These are phyloP conservation scores for Lactifluus echinatus DNA, from an alignment of 768 basidiomycete species.

Conservation along the genomic window DNA sequence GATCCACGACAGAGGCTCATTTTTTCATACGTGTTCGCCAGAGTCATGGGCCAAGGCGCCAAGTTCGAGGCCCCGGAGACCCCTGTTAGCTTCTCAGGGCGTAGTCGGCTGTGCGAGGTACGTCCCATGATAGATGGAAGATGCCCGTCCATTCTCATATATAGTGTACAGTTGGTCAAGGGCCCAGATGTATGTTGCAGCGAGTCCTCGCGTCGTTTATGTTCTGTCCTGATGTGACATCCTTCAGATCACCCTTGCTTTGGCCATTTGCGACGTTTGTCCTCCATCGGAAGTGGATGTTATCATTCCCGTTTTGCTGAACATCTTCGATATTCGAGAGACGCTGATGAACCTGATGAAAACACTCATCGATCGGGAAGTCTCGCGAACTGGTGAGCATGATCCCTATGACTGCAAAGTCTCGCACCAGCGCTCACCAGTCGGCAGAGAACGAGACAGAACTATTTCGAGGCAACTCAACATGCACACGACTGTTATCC, in stretches of 20 bases:
- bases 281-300: conserved; percentile 72
- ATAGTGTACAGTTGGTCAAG: conserved; percentile 49
- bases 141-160: not conserved
- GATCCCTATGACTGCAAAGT: not conserved
- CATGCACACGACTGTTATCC: conserved; percentile 79
- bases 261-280: conserved; percentile 85
- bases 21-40: conserved; percentile 77
- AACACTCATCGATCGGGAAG: conserved; percentile 78
- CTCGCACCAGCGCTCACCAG: not conserved
- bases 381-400: conserved; percentile 58
- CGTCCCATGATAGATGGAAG: not conserved
- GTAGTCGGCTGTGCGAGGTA: conserved; percentile 31
- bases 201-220: not conserved
- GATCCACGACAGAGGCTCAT: conserved; percentile 65
- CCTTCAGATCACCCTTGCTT: conserved; percentile 59
- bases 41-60: conserved; percentile 72
- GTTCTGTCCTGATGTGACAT: not conserved
- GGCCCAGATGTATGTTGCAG: conserved; percentile 52
- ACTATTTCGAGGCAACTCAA: conserved; percentile 85
- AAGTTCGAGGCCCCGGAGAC: conserved; percentile 56
- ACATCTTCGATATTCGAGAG: conserved; percentile 73
- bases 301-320: conserved; percentile 78
- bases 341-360: conserved; percentile 69
- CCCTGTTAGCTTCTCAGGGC: conserved; percentile 19
- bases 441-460: conserved; percentile 63